Percentiles rank a stretch among this genome's conserved stretches.
Evolutionary conservation across 768 basidiomycete genomes (phyloP).

Genomic region (Plicaturopsis crispa): DNA sequence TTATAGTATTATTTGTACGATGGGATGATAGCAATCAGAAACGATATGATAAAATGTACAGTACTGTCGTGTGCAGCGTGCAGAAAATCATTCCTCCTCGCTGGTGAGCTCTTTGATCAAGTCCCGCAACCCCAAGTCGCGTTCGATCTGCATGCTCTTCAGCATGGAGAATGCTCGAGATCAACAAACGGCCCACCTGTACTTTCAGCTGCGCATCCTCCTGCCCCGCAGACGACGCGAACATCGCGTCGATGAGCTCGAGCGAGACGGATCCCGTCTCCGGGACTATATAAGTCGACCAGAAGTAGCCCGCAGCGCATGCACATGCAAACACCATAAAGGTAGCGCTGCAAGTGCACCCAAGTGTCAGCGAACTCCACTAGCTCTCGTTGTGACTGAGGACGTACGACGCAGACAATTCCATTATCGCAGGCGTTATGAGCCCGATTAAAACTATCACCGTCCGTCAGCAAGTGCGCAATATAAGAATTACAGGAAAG

Average conservation of each 20-base stretch:
- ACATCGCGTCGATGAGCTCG: slow-evolving; percentile 70
- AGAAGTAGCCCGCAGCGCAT: slow-evolving; percentile 60
- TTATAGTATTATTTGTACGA: no score
- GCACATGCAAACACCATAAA: slow-evolving; percentile 60
- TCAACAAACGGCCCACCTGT: slow-evolving; percentile 34
- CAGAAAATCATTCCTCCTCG: no score
- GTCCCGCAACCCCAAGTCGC: slow-evolving; percentile 42
- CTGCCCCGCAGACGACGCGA: slow-evolving; percentile 47
- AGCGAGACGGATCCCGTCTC: slow-evolving; percentile 73
- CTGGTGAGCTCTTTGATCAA: slow-evolving; percentile 36
- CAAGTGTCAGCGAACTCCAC: background rate
- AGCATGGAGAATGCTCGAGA: background rate
- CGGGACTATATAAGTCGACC: slow-evolving; percentile 63
- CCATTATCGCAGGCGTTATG: slow-evolving; percentile 59
- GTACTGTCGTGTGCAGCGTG: no score
- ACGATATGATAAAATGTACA: no score
- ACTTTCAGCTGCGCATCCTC: slow-evolving; percentile 44
- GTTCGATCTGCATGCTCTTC: slow-evolving; percentile 40
- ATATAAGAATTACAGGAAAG: background rate
- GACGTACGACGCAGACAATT: slow-evolving; percentile 48
- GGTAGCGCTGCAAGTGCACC: slow-evolving; percentile 38
- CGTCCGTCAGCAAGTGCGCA: background rate
- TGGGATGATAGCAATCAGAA: no score
- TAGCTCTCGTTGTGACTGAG: background rate
- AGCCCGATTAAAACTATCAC: slow-evolving; percentile 65